Percentiles rank a stretch among this genome's conserved stretches.
Evolutionary conservation across 1,284 basidiomycete genomes (phyloP).

Genomic region (Irpex sp.): DNA sequence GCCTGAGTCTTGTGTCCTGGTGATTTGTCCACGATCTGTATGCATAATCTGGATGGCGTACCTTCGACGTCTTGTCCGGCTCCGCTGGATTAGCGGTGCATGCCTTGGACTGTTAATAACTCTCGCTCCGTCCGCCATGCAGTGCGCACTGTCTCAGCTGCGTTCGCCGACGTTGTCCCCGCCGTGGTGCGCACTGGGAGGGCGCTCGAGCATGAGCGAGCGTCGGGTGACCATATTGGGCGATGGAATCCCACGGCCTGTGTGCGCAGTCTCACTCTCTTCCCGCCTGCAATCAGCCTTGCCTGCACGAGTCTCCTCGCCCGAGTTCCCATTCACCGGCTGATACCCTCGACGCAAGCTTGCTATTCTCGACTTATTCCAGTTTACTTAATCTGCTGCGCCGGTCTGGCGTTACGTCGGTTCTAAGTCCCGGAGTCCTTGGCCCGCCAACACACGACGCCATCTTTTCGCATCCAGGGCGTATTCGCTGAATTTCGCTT

Average conservation of each 20-base stretch:
- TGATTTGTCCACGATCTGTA: slow-evolving; percentile 25
- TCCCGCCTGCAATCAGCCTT: slow-evolving; percentile 10
- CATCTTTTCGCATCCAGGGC: slow-evolving; percentile 22
- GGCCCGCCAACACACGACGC: slow-evolving; percentile 20
- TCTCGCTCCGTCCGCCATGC: background rate
- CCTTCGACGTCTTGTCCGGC: slow-evolving; percentile 9
- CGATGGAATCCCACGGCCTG: slow-evolving; percentile 10
- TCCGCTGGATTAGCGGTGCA: slow-evolving; percentile 5
- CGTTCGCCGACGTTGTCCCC: background rate
- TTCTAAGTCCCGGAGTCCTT: slow-evolving; percentile 15
- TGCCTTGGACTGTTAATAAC: background rate
- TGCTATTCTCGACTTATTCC: background rate
- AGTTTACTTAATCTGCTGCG: background rate
- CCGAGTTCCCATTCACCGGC: background rate
- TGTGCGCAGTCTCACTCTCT: slow-evolving; percentile 9
- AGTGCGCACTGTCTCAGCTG: background rate
- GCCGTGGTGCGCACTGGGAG: background rate
- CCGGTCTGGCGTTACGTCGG: slow-evolving; percentile 15
- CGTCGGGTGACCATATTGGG: slow-evolving; percentile 11
- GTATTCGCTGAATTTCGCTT: slow-evolving; percentile 11
- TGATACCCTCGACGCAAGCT: background rate
- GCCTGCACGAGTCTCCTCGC: slow-evolving; percentile 4
- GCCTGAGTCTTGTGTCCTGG: slow-evolving; percentile 20
- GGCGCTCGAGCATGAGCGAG: background rate
- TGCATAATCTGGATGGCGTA: slow-evolving; percentile 22